Percentiles rank a stretch among this genome's conserved stretches.
phyloP scores from a whole-genome alignment of 2,329 filamentous ascomycete species.

The Pseudocercospora eumusae region DNA sequence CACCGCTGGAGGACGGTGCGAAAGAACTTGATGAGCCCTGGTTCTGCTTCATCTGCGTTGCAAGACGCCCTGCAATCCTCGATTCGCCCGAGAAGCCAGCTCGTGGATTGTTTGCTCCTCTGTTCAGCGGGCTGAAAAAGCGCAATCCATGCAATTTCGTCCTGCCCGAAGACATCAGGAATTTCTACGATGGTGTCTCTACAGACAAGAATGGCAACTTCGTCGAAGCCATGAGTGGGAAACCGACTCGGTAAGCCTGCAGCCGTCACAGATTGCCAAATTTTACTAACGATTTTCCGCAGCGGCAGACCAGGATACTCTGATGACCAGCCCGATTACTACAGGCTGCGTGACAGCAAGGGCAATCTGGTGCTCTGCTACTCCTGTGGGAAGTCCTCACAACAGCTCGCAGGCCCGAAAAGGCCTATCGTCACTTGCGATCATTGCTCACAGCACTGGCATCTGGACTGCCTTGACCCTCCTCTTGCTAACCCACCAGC shows the following conservation, averaged over 20 bases:
- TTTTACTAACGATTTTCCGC: constrained; percentile 12
- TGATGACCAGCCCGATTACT: constrained; percentile 48
- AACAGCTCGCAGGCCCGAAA: constrained; percentile 42
- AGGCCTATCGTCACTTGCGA: constrained; percentile 85
- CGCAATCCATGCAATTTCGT: constrained; percentile 44
- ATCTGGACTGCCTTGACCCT: constrained; percentile 87
- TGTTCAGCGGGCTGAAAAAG: constrained; percentile 56
- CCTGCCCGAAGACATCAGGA: constrained; percentile 70
- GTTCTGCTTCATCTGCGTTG: constrained; percentile 76
- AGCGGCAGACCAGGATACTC: constrained; percentile 41
- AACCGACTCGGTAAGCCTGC: constrained; percentile 57
- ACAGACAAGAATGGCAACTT: constrained; percentile 79
- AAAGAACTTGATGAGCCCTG: constrained; percentile 64
- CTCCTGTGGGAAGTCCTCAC: constrained; percentile 67
- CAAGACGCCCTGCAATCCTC: constrained; percentile 38
- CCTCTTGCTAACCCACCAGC: constrained; percentile 77
- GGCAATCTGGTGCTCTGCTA: constrained; percentile 77
- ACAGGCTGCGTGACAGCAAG: constrained; percentile 61
- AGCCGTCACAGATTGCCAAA: not conserved
- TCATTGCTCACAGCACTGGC: constrained; percentile 79
- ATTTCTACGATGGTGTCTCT: constrained; percentile 74
- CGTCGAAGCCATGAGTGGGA: constrained; percentile 63
- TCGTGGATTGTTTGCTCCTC: constrained; percentile 61
- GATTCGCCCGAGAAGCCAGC: constrained; percentile 40
- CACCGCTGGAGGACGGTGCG: constrained; percentile 62